Percentiles rank a stretch among this genome's conserved stretches.
Conservation (phyloP, 192 early-diverging fungal genomes). For the Coemansia sp. region DNA sequence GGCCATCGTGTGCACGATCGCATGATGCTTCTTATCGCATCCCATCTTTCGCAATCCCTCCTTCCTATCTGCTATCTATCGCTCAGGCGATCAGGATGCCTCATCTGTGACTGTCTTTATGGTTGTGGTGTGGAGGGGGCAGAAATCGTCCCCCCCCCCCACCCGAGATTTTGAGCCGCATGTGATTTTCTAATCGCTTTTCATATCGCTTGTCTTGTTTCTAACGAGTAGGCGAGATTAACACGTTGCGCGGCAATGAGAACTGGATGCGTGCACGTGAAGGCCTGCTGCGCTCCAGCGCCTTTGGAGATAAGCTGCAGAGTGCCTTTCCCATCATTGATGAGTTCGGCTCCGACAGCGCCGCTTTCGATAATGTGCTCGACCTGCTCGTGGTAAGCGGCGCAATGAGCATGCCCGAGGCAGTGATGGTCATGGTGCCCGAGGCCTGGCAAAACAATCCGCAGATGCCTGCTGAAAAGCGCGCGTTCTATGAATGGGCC, state of each 20-base stretch:
- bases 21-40: slow-evolving; percentile 4
- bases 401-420: slow-evolving; percentile 87
- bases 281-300: slow-evolving; percentile 84
- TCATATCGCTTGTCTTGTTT: neutral
- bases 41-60: no score
- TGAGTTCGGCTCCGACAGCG: slow-evolving; percentile 93
- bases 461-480: slow-evolving; percentile 76
- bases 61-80: no score
- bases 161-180: slow-evolving; percentile 11
- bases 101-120: no score
- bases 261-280: slow-evolving; percentile 99
- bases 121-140: no score
- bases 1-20: neutral
- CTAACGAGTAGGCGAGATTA: slow-evolving; percentile 79
- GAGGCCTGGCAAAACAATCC: slow-evolving; percentile 96
- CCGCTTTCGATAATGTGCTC: slow-evolving; percentile 95
- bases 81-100: no score
- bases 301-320: slow-evolving; percentile 75
- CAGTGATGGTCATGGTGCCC: slow-evolving; percentile 98
- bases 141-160: no score
- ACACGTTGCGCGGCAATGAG: slow-evolving; percentile 97
- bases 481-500: slow-evolving; percentile 97
- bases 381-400: slow-evolving; percentile 93
- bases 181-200: neutral
- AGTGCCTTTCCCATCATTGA: slow-evolving; percentile 92